Evolutionary conservation across 1,284 basidiomycete genomes (phyloP).

Genomic region (Psilocybe mexicana): DNA sequence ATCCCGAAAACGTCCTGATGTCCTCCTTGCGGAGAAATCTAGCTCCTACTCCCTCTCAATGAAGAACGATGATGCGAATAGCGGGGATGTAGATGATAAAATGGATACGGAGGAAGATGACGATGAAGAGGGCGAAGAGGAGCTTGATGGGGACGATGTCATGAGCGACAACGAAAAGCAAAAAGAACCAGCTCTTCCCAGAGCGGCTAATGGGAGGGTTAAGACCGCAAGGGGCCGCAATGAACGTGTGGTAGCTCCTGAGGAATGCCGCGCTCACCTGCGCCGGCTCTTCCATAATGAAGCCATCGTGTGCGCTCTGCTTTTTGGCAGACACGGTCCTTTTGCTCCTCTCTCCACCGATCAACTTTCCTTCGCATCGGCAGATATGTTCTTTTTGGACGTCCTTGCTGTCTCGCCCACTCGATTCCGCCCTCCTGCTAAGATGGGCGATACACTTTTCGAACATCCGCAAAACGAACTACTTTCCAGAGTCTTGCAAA

Average conservation of each 20-base stretch:
- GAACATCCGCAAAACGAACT: conserved; percentile 98
- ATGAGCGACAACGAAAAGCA: conserved; percentile 24
- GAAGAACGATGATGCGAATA: conserved; percentile 35
- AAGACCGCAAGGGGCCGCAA: conserved; percentile 79
- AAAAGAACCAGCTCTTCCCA: conserved; percentile 40
- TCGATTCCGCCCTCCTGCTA: conserved; percentile 92
- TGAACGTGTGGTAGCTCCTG: conserved; percentile 88
- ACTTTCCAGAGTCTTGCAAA: conserved; percentile 82
- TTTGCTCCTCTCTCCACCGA: conserved; percentile 63
- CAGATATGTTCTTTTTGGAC: conserved; percentile 98
- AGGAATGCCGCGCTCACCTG: conserved; percentile 93
- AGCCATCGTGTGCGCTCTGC: conserved; percentile 75
- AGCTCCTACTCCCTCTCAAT: conserved; percentile 23
- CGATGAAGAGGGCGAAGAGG: conserved; percentile 41
- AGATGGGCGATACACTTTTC: conserved; percentile 91
- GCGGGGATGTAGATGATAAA: conserved; percentile 37
- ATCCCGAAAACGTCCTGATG: conserved; percentile 67
- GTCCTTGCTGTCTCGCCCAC: conserved; percentile 92
- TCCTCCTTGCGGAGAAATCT: conserved; percentile 57
- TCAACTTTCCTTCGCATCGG: conserved; percentile 68
- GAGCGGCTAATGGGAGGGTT: conserved; percentile 75
- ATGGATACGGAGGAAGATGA: conserved; percentile 36
- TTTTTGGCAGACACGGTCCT: conserved; percentile 93
- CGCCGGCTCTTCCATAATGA: conserved; percentile 90
- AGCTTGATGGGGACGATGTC: conserved; percentile 31